phyloP scores from a whole-genome alignment of 1,139 yeast genomes.

The Kodamaea plutei region DNA sequence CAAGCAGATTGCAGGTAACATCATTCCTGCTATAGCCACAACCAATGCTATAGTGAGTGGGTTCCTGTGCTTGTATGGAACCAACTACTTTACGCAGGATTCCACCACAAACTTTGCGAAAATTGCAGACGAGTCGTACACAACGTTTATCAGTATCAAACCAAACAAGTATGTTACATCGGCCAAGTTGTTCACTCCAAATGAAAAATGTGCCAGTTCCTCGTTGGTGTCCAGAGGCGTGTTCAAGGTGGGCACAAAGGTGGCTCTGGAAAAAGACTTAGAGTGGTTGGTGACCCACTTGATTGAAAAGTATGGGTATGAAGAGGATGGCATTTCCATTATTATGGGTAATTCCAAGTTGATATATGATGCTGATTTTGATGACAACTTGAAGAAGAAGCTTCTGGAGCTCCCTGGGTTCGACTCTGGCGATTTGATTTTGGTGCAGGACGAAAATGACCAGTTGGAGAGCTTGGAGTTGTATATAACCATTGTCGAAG shows the following conservation, averaged over 20 bases:
- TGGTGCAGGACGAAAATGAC: slow-evolving; percentile 78
- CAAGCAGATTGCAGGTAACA: slow-evolving; percentile 94
- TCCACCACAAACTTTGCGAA: slow-evolving; percentile 16
- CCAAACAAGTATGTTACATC: slow-evolving; percentile 67
- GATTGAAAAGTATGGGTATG: slow-evolving; percentile 48
- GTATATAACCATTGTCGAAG: slow-evolving; percentile 36
- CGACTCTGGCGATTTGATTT: slow-evolving; percentile 52
- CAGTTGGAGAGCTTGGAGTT: slow-evolving; percentile 67
- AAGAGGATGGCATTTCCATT: slow-evolving; percentile 64
- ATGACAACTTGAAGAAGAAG: slow-evolving; percentile 58
- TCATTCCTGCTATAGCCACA: slow-evolving; percentile 97
- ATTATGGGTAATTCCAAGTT: slow-evolving; percentile 58
- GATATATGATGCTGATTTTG: slow-evolving; percentile 84
- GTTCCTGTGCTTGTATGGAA: slow-evolving; percentile 59
- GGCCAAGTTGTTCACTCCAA: slow-evolving; percentile 58
- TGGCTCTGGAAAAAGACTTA: slow-evolving; percentile 21
- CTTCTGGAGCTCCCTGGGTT: slow-evolving; percentile 54
- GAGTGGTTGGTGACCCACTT: slow-evolving; percentile 44
- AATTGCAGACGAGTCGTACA: slow-evolving; percentile 29
- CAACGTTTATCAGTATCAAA: slow-evolving; percentile 64
- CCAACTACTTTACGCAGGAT: slow-evolving; percentile 48
- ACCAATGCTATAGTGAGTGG: slow-evolving; percentile 96
- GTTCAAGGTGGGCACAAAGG: slow-evolving; percentile 16
- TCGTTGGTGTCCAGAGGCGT: slow-evolving; percentile 55
- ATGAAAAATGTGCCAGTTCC: slow-evolving; percentile 70